These are phyloP conservation scores for Mycena latifolia DNA, from an alignment of 768 basidiomycete species.

Conservation along the genomic window DNA sequence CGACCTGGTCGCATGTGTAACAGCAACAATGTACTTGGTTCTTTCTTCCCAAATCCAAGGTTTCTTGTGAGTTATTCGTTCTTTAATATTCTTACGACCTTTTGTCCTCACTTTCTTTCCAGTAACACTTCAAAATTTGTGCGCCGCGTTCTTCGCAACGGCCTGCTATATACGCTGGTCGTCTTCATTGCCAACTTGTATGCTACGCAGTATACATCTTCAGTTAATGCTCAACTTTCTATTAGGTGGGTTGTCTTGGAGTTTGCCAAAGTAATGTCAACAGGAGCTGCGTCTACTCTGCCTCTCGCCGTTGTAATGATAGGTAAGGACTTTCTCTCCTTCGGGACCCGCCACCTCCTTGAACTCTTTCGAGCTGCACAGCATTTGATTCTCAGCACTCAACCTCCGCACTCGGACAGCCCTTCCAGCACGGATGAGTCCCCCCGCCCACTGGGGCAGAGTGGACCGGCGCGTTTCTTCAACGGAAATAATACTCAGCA, in stretches of 20 bases:
- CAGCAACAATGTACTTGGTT: slow-evolving; percentile 15
- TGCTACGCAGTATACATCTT: neutral
- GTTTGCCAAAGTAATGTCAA: neutral
- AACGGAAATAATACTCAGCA: neutral
- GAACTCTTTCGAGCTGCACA: slow-evolving; percentile 19
- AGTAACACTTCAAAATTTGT: slow-evolving; percentile 16
- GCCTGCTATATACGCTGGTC: slow-evolving; percentile 17
- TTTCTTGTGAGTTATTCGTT: slow-evolving; percentile 11
- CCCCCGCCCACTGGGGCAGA: neutral
- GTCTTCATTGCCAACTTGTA: slow-evolving; percentile 28
- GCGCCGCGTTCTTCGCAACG: slow-evolving; percentile 16
- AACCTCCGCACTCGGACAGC: slow-evolving; percentile 1
- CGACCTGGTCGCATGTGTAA: slow-evolving; percentile 15
- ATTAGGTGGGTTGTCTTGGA: slow-evolving; percentile 19
- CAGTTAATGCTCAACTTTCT: slow-evolving; percentile 9
- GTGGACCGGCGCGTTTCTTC: slow-evolving; percentile 20
- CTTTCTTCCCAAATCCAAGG: neutral
- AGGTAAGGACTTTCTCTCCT: slow-evolving; percentile 1
- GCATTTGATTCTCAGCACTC: slow-evolving; percentile 33
- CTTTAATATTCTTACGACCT: neutral
- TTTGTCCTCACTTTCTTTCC: neutral
- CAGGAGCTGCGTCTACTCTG: slow-evolving; percentile 22
- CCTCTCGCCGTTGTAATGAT: slow-evolving; percentile 27
- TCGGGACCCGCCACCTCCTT: neutral
- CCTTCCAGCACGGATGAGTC: slow-evolving; percentile 1